These are phyloP conservation scores for Salix udensis DNA, from an alignment of 345 rosid genomes.

Conservation along the genomic window DNA sequence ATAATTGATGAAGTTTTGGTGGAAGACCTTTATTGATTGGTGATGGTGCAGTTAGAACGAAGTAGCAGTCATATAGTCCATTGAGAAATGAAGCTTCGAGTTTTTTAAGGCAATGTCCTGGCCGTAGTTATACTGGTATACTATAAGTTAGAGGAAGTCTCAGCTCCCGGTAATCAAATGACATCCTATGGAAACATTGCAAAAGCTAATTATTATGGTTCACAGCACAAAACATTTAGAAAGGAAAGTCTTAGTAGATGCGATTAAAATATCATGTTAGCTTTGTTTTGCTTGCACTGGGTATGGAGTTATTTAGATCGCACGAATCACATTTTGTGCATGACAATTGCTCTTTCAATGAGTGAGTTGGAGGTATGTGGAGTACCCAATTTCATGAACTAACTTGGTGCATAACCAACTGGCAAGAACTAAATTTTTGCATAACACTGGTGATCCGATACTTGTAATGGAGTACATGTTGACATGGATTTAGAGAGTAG, in stretches of 20 bases:
- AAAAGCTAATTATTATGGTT: not conserved
- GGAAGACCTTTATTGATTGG: not conserved
- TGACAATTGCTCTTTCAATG: not conserved
- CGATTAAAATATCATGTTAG: not conserved
- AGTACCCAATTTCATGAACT: not conserved
- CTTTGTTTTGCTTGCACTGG: not conserved
- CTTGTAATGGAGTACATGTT: not conserved
- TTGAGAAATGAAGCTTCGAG: not conserved
- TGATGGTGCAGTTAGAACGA: not conserved
- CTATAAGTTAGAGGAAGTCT: not conserved
- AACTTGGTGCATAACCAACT: not conserved
- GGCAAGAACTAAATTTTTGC: not conserved
- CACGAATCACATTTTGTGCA: not conserved
- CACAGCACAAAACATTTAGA: not conserved
- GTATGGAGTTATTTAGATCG: not conserved
- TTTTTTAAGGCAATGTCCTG: not conserved
- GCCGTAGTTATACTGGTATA: not conserved
- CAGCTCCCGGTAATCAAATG: not conserved
- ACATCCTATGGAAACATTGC: slow-evolving; percentile 1
- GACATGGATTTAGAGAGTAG: not conserved
- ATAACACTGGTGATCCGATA: not conserved
- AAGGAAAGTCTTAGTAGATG: not conserved
- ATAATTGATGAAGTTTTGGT: not conserved
- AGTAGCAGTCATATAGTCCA: not conserved
- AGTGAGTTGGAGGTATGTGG: not conserved